Conservation (phyloP, 192 early-diverging fungal species). For the Podila horticola region DNA sequence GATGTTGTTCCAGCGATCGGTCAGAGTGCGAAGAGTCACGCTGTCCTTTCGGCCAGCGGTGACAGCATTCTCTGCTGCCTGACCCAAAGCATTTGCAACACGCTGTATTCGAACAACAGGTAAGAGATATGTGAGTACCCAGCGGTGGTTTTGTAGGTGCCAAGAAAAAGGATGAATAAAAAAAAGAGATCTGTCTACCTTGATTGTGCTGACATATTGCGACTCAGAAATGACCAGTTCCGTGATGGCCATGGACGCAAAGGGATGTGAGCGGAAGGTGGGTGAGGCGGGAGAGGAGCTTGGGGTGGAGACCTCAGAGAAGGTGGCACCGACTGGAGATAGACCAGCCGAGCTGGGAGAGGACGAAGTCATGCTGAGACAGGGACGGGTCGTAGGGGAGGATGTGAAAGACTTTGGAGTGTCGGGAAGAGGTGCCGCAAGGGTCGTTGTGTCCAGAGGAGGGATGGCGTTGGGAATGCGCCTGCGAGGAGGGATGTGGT, state of each 20-base stretch:
- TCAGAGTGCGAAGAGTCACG: conserved; percentile 16
- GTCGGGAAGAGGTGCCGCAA: conserved; percentile 19
- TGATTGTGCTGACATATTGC: conserved; percentile 23
- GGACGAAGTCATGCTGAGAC: conserved; percentile 13
- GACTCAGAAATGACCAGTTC: conserved; percentile 39
- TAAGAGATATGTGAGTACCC: no score
- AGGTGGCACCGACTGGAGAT: not conserved
- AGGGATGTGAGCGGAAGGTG: conserved; percentile 1
- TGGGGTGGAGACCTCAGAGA: conserved; percentile 9
- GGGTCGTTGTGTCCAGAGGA: conserved; percentile 14
- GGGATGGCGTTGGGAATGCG: conserved; percentile 11
- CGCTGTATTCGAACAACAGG: conserved; percentile 12
- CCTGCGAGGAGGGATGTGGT: conserved; percentile 1
- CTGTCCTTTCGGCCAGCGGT: conserved; percentile 30
- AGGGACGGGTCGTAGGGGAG: not conserved
- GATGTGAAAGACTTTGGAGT: not conserved
- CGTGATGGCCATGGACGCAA: conserved; percentile 38
- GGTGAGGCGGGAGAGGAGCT: conserved; percentile 6
- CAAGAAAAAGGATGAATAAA: not conserved
- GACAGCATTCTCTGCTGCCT: conserved; percentile 5
- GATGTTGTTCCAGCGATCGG: conserved; percentile 26
- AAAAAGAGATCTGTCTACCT: conserved; percentile 5
- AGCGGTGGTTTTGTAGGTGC: no score
- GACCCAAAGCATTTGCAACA: conserved; percentile 8
- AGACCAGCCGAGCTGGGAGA: conserved; percentile 23